Base-by-base conservation (phyloP, 345 rosid species). In the Populus davidiana region DNA sequence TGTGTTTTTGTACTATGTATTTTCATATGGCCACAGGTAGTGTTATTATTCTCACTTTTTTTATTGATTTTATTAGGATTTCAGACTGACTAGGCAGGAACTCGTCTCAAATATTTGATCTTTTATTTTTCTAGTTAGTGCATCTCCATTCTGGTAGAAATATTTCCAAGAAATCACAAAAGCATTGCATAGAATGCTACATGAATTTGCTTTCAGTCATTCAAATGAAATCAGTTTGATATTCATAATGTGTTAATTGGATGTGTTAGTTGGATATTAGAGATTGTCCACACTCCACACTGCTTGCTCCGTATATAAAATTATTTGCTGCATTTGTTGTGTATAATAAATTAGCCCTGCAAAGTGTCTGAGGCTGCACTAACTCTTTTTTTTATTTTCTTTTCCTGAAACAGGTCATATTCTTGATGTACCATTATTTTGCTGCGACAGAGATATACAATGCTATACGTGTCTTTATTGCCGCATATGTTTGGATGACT, bases 401-500 rank as follows among this genome's bases (percentile, higher is more conserved):
- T 44, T 5, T 69, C 44, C 52, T 71, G 52, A 72, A 70, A 80
- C 90, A 96, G 99, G 98, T 96, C 86, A 83, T 96, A 68, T 96
- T 96, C 87, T 86, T 96, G 78, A 89, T 96, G 93, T 96, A 93
- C 75, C 99, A 96, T 87, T 96, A 96, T 89, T 96, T 96, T 86
- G 98, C 98, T 72, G 99, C 99, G 65, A 75, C 87, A 25, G 98
- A 95, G 92, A 86, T 93, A 73, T 92, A 95, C 89, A 95, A 93
- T 25, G 96, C 99, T 23, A 93, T 95, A 74, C 98, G 99, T 71
- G 72, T 95, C 79, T 92, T 95, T 79, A 95, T 95, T 75, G 99
- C 99, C 77, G 98, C 99, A 64, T 95, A 95, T 85, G 99, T 95
- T 52, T 95, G 98, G 97, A 90, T 95, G 96, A 95, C 99, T 70